A percentile compares a stretch with the other conserved stretches of the same genome.
phyloP scores from a whole-genome alignment of 164 flowering plant species.

The Vitis riparia region DNA sequence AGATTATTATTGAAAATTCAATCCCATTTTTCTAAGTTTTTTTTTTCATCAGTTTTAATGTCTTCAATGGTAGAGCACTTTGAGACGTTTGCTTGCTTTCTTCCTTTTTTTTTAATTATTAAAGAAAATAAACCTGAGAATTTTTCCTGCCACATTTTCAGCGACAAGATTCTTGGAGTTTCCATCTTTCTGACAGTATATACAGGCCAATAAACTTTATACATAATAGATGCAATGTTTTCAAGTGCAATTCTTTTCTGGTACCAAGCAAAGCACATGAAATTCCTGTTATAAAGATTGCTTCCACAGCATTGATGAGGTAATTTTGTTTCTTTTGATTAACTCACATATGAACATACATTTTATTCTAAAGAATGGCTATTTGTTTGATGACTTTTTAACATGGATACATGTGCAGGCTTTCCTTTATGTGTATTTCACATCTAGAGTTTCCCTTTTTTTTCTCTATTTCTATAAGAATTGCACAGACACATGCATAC shows the following conservation, averaged over 20 bases:
- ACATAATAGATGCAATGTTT: conserved; percentile 32
- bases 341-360: not conserved
- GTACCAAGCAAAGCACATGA: conserved; percentile 36
- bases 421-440: too few relatives aligned
- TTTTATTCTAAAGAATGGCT: too few relatives aligned
- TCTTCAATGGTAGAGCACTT: too few relatives aligned
- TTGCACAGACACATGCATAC: too few relatives aligned
- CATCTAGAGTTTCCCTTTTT: too few relatives aligned
- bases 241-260: conserved; percentile 56
- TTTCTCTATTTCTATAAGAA: too few relatives aligned
- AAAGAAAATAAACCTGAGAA: not conserved
- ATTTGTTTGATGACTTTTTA: too few relatives aligned
- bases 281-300: conserved; percentile 46
- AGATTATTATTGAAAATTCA: too few relatives aligned
- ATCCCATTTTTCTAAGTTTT: too few relatives aligned
- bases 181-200: conserved; percentile 30
- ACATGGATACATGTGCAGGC: too few relatives aligned
- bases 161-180: conserved; percentile 45
- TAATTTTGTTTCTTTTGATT: conserved; percentile 16
- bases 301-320: conserved; percentile 48
- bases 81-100: not conserved
- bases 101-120: not conserved
- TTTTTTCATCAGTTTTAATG: too few relatives aligned
- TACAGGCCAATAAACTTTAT: conserved; percentile 23
- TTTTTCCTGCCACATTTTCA: conserved; percentile 25